phyloP scores from a whole-genome alignment of 202 grass and related monocot species.

The Cymbopogon flexuosus region DNA sequence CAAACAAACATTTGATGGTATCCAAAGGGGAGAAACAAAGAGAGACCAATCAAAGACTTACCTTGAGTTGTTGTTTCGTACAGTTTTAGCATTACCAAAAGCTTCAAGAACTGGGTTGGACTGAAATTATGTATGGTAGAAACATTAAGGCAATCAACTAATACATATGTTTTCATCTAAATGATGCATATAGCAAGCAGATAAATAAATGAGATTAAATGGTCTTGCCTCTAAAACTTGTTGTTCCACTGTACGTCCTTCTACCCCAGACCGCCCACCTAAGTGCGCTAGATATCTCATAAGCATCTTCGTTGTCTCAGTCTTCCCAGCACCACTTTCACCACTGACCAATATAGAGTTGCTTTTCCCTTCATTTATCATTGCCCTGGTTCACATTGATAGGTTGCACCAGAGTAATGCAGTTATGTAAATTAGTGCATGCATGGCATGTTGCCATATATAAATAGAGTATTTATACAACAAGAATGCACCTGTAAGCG shows the following conservation, averaged over 20 bases:
- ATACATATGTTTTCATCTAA: background rate
- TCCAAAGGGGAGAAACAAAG: slow-evolving; percentile 20
- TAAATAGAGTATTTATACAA: slow-evolving; percentile 4
- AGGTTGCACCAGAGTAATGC: slow-evolving; percentile 28
- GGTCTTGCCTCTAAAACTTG: slow-evolving; percentile 94
- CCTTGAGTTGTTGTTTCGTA: slow-evolving; percentile 98
- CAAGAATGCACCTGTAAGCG: slow-evolving; percentile 86
- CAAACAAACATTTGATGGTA: slow-evolving; percentile 32
- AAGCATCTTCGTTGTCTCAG: slow-evolving; percentile 99
- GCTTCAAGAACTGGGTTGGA: slow-evolving; percentile 99
- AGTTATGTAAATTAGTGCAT: slow-evolving; percentile 26
- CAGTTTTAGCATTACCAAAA: slow-evolving; percentile 99
- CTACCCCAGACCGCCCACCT: slow-evolving; percentile 84
- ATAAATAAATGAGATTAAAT: slow-evolving; percentile 11
- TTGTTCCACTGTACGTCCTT: slow-evolving; percentile 98
- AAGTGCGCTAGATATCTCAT: slow-evolving; percentile 99
- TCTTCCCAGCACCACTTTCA: slow-evolving; percentile 99
- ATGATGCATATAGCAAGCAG: background rate
- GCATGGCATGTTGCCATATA: slow-evolving; percentile 5
- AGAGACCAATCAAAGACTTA: slow-evolving; percentile 38
- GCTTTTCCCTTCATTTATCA: slow-evolving; percentile 99
- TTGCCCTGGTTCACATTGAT: slow-evolving; percentile 66
- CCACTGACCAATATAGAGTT: slow-evolving; percentile 99
- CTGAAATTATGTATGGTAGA: slow-evolving; percentile 48
- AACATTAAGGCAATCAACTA: slow-evolving; percentile 34